phyloP scores from a whole-genome alignment of 192 early-diverging fungal species.

The Umbelopsis vinacea region DNA sequence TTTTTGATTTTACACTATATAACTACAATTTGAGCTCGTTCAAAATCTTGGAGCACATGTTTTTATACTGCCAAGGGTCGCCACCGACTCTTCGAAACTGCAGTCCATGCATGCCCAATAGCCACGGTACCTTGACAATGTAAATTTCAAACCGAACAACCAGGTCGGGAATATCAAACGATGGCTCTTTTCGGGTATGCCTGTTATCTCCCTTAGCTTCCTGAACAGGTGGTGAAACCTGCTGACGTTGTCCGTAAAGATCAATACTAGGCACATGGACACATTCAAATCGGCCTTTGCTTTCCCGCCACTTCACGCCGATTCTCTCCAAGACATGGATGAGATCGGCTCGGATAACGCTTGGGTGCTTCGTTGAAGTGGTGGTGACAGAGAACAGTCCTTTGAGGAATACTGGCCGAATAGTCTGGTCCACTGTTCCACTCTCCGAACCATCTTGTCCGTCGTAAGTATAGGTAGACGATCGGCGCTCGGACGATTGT shows the following conservation, averaged over 20 bases:
- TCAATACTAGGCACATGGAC: conserved; percentile 58
- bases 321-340: conserved; percentile 47
- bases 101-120: conserved; percentile 73
- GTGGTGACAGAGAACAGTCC: conserved; percentile 60
- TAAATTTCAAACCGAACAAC: conserved; percentile 67
- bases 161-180: conserved; percentile 2
- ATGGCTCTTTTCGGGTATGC: conserved; percentile 25
- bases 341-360: conserved; percentile 53
- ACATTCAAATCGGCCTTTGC: conserved; percentile 67
- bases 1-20: background rate
- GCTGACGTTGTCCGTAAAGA: conserved; percentile 34
- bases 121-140: conserved; percentile 71
- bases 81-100: conserved; percentile 79
- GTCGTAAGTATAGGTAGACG: conserved; percentile 1
- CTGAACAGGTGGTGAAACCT: conserved; percentile 28
- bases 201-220: conserved; percentile 38
- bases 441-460: background rate
- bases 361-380: conserved; percentile 52
- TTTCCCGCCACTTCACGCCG: conserved; percentile 23
- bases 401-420: conserved; percentile 58
- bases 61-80: conserved; percentile 76
- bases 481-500: background rate
- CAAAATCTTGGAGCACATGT: conserved; percentile 77
- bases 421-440: conserved; percentile 48
- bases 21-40: conserved; percentile 62